Evolutionary conservation across 805 yeast species (phyloP).

Genomic region (Candida ortonii): DNA sequence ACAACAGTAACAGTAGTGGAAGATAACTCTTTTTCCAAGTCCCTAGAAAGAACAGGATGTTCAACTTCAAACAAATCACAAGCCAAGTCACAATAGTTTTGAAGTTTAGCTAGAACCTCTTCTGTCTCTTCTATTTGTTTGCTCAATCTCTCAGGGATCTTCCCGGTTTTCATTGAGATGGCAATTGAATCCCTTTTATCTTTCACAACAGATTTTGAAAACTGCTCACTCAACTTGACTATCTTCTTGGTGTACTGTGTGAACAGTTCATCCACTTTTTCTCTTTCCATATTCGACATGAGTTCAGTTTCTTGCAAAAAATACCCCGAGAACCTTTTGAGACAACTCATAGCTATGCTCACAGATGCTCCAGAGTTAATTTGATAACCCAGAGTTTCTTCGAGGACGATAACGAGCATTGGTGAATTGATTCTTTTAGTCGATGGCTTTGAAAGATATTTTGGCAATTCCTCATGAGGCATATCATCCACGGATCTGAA

Average conservation of each 20-base stretch:
- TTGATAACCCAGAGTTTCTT: slow-evolving; percentile 43
- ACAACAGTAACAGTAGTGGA: slow-evolving; percentile 30
- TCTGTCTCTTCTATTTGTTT: slow-evolving; percentile 27
- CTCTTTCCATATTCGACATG: slow-evolving; percentile 29
- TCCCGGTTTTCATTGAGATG: slow-evolving; percentile 67
- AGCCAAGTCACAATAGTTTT: slow-evolving; percentile 40
- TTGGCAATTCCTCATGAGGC: slow-evolving; percentile 41
- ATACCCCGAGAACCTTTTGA: slow-evolving; percentile 43
- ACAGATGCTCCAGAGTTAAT: slow-evolving; percentile 28
- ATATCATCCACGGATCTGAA: slow-evolving; percentile 46
- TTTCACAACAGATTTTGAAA: slow-evolving; percentile 36
- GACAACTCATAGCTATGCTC: slow-evolving; percentile 44
- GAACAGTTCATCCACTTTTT: slow-evolving; percentile 36
- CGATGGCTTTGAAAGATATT: slow-evolving; percentile 36
- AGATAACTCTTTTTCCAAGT: slow-evolving; percentile 23
- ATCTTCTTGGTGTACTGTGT: slow-evolving; percentile 43
- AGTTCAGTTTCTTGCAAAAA: slow-evolving; percentile 32
- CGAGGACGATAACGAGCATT: slow-evolving; percentile 40
- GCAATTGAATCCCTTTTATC: slow-evolving; percentile 43
- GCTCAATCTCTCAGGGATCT: slow-evolving; percentile 38
- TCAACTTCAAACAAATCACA: slow-evolving; percentile 40
- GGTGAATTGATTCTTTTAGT: slow-evolving; percentile 34
- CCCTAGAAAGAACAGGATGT: slow-evolving; percentile 35
- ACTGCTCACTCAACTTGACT: slow-evolving; percentile 33
- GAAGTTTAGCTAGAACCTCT: slow-evolving; percentile 41